Percentiles rank a stretch among this genome's conserved stretches.
Evolutionary conservation across 208 protist genomes (phyloP).

Genomic region (Leishmania braziliensis): DNA sequence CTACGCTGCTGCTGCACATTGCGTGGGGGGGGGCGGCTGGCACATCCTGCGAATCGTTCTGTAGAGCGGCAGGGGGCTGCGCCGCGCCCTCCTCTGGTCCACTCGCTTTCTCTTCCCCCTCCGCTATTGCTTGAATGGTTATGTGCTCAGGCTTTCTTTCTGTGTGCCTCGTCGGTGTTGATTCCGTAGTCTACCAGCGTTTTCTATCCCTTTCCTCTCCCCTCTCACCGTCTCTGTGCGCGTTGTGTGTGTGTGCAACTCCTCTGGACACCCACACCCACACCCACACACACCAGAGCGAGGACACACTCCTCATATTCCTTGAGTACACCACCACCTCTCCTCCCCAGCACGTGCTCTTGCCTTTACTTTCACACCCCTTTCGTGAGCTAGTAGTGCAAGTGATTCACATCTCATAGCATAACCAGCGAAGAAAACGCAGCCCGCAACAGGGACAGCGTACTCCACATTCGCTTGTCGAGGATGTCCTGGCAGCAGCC

Average conservation of each 20-base stretch:
- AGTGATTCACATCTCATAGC: neutral
- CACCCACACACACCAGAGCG: neutral
- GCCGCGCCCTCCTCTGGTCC: neutral
- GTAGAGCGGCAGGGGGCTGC: neutral
- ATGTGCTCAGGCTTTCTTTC: neutral
- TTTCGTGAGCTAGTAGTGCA: neutral
- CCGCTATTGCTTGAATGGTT: neutral
- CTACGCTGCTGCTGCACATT: neutral
- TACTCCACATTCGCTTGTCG: no score
- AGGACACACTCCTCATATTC: neutral
- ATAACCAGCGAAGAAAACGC: neutral
- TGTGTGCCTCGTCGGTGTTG: neutral
- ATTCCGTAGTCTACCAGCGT: neutral
- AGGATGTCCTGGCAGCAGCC: constrained; percentile 82
- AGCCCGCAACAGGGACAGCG: no score
- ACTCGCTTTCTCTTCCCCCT: neutral
- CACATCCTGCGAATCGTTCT: neutral
- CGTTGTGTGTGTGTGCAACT: neutral
- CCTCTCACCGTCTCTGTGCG: neutral
- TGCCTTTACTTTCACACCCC: neutral
- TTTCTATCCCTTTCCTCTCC: neutral
- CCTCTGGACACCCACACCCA: neutral
- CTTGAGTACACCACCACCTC: neutral
- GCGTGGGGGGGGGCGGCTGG: neutral
- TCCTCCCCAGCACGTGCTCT: neutral